These are phyloP conservation scores for Exobasidium cylindrosporum DNA, from an alignment of 1,284 basidiomycete species.

Conservation along the genomic window DNA sequence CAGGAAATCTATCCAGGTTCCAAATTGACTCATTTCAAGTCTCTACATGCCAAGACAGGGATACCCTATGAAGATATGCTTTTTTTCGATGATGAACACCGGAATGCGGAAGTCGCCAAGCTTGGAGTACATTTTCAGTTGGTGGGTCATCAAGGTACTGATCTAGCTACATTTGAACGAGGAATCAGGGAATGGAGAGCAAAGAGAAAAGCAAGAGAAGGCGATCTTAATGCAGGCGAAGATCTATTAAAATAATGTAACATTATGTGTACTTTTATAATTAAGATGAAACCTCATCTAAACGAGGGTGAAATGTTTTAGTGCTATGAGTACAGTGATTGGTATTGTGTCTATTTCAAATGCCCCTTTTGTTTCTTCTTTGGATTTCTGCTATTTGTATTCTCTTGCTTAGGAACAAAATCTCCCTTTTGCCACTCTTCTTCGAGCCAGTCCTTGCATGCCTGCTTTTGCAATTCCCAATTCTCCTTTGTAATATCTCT, in stretches of 20 bases:
- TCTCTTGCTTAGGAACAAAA: constrained; percentile 35
- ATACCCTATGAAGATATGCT: constrained; percentile 49
- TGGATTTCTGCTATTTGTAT: constrained; percentile 7
- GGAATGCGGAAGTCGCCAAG: constrained; percentile 42
- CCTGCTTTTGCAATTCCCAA: constrained; percentile 8
- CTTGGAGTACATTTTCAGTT: constrained; percentile 51
- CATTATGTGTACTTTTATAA: too few relatives aligned
- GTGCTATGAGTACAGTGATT: not conserved
- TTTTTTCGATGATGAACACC: constrained; percentile 50
- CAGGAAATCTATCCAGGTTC: constrained; percentile 51
- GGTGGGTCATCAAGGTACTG: constrained; percentile 41
- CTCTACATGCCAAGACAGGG: constrained; percentile 33
- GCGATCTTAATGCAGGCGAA: not conserved
- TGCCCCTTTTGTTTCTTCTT: constrained; percentile 19
- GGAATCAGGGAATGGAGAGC: constrained; percentile 41
- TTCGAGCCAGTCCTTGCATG: constrained; percentile 33
- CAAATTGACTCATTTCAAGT: constrained; percentile 47
- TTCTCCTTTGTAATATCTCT: constrained; percentile 4
- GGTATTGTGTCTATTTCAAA: constrained; percentile 27
- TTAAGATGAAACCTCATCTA: too few relatives aligned
- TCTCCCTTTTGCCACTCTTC: constrained; percentile 37
- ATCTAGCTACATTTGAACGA: constrained; percentile 37
- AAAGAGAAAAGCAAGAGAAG: constrained; percentile 21
- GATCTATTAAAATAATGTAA: not conserved
- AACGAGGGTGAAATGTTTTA: too few relatives aligned